Conservation (phyloP, 2,329 filamentous ascomycete species). For the Albifimbria verrucaria region DNA sequence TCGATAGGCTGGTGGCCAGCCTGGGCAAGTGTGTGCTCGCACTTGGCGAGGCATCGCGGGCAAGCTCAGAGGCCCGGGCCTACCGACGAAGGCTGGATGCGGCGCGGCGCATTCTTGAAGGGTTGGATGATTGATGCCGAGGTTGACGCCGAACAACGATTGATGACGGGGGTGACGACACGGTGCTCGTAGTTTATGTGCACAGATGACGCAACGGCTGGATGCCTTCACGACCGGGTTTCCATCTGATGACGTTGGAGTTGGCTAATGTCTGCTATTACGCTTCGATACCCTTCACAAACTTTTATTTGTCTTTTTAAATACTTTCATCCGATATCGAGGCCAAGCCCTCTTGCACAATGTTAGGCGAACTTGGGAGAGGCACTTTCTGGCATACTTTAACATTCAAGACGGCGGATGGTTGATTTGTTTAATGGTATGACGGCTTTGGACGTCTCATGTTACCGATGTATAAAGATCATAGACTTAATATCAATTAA, state of each 20-base stretch:
- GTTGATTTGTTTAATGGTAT: no score
- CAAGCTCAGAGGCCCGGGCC: conserved; percentile 57
- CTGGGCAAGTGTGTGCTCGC: conserved; percentile 59
- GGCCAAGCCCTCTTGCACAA: no score
- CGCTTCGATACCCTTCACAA: background rate
- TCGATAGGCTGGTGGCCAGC: conserved; percentile 57
- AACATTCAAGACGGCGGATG: no score
- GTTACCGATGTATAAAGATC: no score
- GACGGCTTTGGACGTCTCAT: no score
- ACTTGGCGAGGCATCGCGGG: conserved; percentile 50
- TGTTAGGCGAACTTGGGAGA: no score
- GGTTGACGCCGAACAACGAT: background rate
- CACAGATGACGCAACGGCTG: background rate
- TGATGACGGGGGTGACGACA: background rate
- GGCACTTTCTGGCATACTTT: no score
- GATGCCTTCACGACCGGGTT: no score
- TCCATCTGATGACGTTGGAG: background rate
- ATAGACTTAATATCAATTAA: no score
- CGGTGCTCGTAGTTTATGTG: background rate
- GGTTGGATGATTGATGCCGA: conserved; percentile 44
- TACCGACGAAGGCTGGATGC: conserved; percentile 71
- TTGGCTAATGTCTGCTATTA: background rate
- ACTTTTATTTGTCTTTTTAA: no score
- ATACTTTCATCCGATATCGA: no score
- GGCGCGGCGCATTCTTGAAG: conserved; percentile 71